Base-by-base conservation (phyloP, 768 basidiomycete species). In the Lactifluus piperatus region DNA sequence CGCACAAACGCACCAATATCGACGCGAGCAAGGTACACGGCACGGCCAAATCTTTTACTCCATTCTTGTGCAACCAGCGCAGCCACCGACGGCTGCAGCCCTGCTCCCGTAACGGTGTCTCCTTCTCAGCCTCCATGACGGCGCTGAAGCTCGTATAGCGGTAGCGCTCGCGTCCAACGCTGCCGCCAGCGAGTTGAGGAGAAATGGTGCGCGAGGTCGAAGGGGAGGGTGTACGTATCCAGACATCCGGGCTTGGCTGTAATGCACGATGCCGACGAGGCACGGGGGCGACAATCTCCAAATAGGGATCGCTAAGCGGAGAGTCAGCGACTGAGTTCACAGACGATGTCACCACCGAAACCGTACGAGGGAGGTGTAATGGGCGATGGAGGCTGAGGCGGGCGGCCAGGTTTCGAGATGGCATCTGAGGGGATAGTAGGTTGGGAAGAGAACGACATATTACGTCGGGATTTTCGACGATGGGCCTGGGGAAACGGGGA, bases 21-120 rank as follows among this genome's bases (percentile, higher is more conserved):
- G 83, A 75, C 3, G 75, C 74, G 0, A 78, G 72, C n/a, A 91
- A 69, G 9, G 78, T 73, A 45, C 72, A 70, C 3, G 85, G 84
- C 1, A 86, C 68, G 7, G 87, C 77, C 80, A 80, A 86, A 2
- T 69, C 66, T 64, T 77, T 83, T 68, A 88, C 68, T 18, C 77
- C 79, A 34, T 79, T 75, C 63, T 78, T 84, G 62, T 89, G 86
- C 86, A 91, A 88, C 88, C 86, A 92, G 44, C 84, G 77, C 39
- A 88, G 74, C 84, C 84, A 88, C 44, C 84, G 68, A 62, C 79
- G 75, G 11, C 77, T 86, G 71, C 82, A 77, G 32, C 77, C 74
- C 4, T 63, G 64, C 49, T 74, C 72, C 36, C 60, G 63, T 3
- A 56, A 55, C 9, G 56, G 54, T 18, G 66, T 69, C 11, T 56